A percentile compares a stretch with the other conserved stretches of the same genome.
Conservation (phyloP, 345 rosid genomes). For the Orychophragmus violaceus region DNA sequence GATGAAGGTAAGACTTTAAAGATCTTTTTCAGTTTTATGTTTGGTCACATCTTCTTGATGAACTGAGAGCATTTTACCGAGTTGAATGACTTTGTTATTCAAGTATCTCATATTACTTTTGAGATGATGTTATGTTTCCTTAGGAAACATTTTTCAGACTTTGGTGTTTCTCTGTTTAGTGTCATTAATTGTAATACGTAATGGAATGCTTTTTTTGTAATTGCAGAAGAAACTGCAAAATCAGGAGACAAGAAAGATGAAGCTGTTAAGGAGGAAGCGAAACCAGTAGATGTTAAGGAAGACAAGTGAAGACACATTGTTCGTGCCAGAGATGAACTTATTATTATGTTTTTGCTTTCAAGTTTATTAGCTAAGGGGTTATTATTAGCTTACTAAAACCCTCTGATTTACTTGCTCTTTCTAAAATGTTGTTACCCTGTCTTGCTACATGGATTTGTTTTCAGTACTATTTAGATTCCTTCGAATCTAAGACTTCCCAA, state of each 20-base stretch:
- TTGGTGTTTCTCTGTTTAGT: not conserved
- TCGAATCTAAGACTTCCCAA: too few species aligned
- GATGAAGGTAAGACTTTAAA: constrained; percentile 60
- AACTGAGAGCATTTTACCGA: not conserved
- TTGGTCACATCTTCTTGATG: not conserved
- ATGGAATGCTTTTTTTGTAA: not conserved
- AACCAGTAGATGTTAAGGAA: constrained; percentile 23
- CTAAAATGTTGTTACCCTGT: constrained; percentile 9
- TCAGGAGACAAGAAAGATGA: constrained; percentile 23
- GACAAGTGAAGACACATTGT: constrained; percentile 19
- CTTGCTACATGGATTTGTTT: constrained; percentile 11
- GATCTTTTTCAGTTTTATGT: not conserved
- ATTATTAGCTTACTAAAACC: not conserved
- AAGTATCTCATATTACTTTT: not conserved
- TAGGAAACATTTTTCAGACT: not conserved
- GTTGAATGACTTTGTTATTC: not conserved
- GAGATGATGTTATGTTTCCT: not conserved
- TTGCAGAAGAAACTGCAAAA: constrained; percentile 17
- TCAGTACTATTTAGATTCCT: too few species aligned
- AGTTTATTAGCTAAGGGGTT: constrained; percentile 1
- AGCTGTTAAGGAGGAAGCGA: not conserved
- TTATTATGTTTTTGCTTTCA: not conserved
- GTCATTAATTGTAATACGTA: not conserved
- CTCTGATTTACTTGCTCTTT: not conserved
- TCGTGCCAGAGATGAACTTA: not conserved